Evolutionary conservation across 2,329 filamentous ascomycete species (phyloP).

Genomic region (Ilyonectria mors-panacis): DNA sequence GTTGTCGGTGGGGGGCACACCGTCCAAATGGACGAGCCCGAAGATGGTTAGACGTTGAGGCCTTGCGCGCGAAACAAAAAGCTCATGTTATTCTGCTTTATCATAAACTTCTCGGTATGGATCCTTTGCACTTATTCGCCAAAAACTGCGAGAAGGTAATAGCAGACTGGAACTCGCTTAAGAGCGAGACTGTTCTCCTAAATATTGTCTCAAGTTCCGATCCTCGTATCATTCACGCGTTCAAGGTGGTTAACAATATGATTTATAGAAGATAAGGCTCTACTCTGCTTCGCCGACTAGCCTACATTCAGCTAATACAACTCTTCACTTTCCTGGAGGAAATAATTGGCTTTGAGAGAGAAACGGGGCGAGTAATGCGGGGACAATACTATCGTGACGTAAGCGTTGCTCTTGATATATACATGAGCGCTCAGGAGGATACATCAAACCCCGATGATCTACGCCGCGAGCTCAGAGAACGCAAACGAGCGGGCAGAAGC

Average conservation of each 20-base stretch:
- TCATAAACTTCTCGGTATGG: background rate
- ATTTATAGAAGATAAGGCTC: background rate
- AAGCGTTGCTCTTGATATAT: constrained; percentile 11
- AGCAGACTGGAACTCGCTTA: background rate
- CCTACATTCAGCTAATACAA: constrained; percentile 4
- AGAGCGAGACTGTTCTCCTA: background rate
- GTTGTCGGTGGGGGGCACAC: background rate
- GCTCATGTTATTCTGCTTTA: background rate
- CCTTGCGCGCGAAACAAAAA: background rate
- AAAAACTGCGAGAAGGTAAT: constrained; percentile 3
- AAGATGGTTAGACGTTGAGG: background rate
- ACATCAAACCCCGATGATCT: background rate
- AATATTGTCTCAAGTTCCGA: background rate
- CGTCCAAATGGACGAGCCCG: background rate
- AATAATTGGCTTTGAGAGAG: constrained; percentile 3
- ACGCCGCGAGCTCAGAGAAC: background rate
- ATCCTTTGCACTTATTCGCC: background rate
- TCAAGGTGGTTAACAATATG: constrained; percentile 3
- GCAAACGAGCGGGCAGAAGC: constrained; percentile 2
- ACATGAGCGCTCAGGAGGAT: constrained; percentile 2
- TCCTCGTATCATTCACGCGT: background rate
- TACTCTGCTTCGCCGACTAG: background rate
- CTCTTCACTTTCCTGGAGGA: background rate
- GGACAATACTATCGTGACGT: background rate
- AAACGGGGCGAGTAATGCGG: background rate